Percentiles rank a stretch among this genome's conserved stretches.
Conservation (phyloP, 495 filamentous ascomycete genomes). For the Podospora australis region DNA sequence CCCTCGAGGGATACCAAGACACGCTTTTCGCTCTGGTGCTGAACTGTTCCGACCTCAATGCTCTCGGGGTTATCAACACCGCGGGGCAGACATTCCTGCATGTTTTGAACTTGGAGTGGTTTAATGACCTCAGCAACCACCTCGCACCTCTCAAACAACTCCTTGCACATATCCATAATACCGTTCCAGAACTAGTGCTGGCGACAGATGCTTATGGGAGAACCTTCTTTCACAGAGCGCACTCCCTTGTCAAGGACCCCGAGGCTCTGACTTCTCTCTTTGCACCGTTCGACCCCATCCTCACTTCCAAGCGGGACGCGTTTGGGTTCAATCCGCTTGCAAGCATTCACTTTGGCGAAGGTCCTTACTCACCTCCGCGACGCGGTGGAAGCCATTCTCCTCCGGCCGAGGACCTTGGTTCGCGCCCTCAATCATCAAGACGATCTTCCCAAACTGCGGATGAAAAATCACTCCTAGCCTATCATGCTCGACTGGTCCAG, state of each 20-base stretch:
- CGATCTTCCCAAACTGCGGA: conserved; percentile 1
- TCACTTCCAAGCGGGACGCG: conserved; percentile 25
- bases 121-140: conserved; percentile 16
- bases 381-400: conserved; percentile 6
- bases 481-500: conserved; percentile 30
- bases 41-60: conserved; percentile 6
- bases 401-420: background rate
- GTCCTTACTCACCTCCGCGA: conserved; percentile 13
- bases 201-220: conserved; percentile 40
- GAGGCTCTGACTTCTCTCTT: conserved; percentile 8
- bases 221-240: conserved; percentile 37
- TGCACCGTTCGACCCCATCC: conserved; percentile 6
- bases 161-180: conserved; percentile 17
- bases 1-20: conserved; percentile 22
- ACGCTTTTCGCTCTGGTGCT: conserved; percentile 24
- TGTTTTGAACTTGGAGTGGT: conserved; percentile 34
- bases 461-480: conserved; percentile 19
- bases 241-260: conserved; percentile 16
- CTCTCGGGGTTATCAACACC: conserved; percentile 26
- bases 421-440: no score
- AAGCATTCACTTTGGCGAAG: background rate
- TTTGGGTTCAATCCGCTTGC: conserved; percentile 27
- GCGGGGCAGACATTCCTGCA: conserved; percentile 46
- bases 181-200: conserved; percentile 26
- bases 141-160: conserved; percentile 22